Evolutionary conservation across 2,329 filamentous ascomycete species (phyloP), one percentile per base, ranked within the genome.

Genomic region (Tothia fuscella): DNA sequence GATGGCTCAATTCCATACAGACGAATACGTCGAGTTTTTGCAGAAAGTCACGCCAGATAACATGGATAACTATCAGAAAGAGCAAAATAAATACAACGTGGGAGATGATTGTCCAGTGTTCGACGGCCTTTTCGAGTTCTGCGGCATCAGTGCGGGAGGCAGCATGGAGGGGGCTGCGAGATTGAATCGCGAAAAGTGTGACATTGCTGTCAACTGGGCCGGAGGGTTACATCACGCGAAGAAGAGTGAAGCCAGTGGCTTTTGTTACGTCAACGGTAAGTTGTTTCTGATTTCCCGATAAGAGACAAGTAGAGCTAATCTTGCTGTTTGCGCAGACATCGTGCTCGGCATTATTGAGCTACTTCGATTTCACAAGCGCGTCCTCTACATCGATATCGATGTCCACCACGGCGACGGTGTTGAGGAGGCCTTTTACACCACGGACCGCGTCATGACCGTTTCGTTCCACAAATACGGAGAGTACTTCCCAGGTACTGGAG

Each of bases 1-100:
- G 55, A 81, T 82, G 77, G 80, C 76, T 47, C 78, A 81, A 56
- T 82, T 81, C 56, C 78, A 82, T 58, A 81, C 78, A 6, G 78
- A 81, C 58, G 78, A 82, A 50, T 82, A 82, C 57, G 77, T 82
- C 55, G 78, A 82, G 43, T 82, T 82, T 55, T 65, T 82, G 32
- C 74, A 76, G 47, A 93, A 93, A 53, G 91, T 98, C 42, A 96
- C 91, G 0, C 93, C 91, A 2, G 91, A 98, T 66, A 98, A 98
- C 59, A 96, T 96, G 85, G 93, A 98, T 52, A 76, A 75, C 49
- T 96, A 86, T 57, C 75, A 80, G 51, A 83, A 88, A 53, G 91
- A 98, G 60, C 88, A 96, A 60, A 81, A 84, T 75, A 76, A 70
- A 64, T 69, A 80, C 62, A 81, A 81, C 46, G 76, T 81, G 43